These are phyloP conservation scores for Epichloe glyceriae DNA, from an alignment of 2,329 filamentous ascomycete species.

Conservation along the genomic window DNA sequence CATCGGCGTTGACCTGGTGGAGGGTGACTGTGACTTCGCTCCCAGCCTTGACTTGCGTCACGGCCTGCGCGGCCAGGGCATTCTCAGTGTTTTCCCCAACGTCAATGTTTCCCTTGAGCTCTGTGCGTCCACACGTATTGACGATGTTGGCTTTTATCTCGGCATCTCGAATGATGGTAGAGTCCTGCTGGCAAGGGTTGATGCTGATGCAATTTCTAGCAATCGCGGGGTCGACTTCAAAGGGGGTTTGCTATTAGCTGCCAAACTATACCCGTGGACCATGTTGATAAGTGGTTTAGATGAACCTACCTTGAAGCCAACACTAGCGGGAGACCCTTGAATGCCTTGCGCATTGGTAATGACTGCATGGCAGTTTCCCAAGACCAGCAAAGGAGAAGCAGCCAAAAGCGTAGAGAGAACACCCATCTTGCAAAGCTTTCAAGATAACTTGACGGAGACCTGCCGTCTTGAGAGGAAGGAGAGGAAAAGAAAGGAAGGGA, in stretches of 20 bases:
- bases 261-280: too few species aligned
- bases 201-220: conserved; percentile 51
- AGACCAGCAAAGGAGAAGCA: background rate
- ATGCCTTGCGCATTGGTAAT: conserved; percentile 34
- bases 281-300: too few species aligned
- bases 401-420: background rate
- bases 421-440: background rate
- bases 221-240: conserved; percentile 35
- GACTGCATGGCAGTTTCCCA: conserved; percentile 25
- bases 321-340: conserved; percentile 30
- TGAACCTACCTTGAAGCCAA: conserved; percentile 34
- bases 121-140: conserved; percentile 50
- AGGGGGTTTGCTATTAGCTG: background rate
- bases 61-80: conserved; percentile 28
- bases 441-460: background rate
- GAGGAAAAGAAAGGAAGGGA: background rate
- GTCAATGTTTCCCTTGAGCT: conserved; percentile 48
- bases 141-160: conserved; percentile 39
- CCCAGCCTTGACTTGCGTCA: conserved; percentile 37
- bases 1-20: conserved; percentile 9
- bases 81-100: conserved; percentile 43
- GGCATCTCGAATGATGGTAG: conserved; percentile 48
- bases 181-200: conserved; percentile 53
- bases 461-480: background rate
- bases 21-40: conserved; percentile 20